Evolutionary conservation across 441 rosid species (phyloP), one percentile per base, ranked within the genome.

Genomic region (Populus hybrid): DNA sequence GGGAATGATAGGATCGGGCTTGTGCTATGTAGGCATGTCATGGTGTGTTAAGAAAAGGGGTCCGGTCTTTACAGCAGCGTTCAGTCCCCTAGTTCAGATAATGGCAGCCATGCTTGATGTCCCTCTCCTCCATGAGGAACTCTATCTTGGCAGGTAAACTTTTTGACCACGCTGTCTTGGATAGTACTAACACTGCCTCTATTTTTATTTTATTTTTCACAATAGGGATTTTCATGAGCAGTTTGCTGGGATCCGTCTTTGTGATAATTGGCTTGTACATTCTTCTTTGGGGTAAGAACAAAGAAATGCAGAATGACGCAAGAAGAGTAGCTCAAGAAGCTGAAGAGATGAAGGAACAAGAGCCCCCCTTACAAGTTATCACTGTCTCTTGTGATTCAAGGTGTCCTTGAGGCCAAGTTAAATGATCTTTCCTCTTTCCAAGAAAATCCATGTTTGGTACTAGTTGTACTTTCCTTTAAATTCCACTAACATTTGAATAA

Each of bases 21-120:
- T 91, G 76, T 88, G 90, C 70, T 88, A 46, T 14, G 90, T 89
- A 64, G 93, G 92, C 42, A 83, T 91, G 93, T 78, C 93, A 18
- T 89, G 95, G 95, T 91, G 92, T 78, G 91, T 88, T 8, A 87
- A 91, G 88, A 84, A 86, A 78, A 85, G 87, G 79, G 95, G 89
- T 35, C 92, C 95, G 5, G 88, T 90, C 8, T 88, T 89, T 84
- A 88, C 93, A 0, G 83, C 92, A 59, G 91, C 93, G 9, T 91
- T 89, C 77, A 88, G 93, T 71, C 92, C 95, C 12, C 82, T 88
- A 0, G 81, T 90, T 78, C 93, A 90, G 83, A 87, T 86, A 69
- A 75, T 91, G 78, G 83, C 91, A 6, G 93, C 88, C 81, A 65
- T 85, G 81, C 46, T 90, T 46, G 95, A 86, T 78, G 80, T 89